Evolutionary conservation across 352 stramenopile genomes (phyloP).

Genomic region (Sclerospora graminicola): DNA sequence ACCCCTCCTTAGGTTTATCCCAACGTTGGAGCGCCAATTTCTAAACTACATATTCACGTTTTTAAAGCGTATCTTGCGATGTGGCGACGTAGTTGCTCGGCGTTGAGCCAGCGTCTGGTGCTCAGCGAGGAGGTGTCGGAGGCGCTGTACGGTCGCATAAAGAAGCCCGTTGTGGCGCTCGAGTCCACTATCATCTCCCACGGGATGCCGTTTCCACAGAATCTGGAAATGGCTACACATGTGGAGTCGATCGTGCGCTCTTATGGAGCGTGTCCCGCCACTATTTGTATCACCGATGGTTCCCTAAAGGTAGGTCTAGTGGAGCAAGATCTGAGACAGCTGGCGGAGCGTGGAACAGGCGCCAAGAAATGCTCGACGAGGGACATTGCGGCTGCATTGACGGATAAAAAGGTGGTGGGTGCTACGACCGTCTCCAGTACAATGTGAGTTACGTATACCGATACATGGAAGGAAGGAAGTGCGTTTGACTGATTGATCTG

Average conservation of each 20-base stretch:
- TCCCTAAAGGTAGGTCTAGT: slow-evolving; percentile 69
- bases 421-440: slow-evolving; percentile 96
- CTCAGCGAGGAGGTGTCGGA: slow-evolving; percentile 44
- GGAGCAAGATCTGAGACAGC: slow-evolving; percentile 38
- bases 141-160: slow-evolving; percentile 30
- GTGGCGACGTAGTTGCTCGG: slow-evolving; percentile 31
- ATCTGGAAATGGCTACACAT: slow-evolving; percentile 87
- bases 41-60: no score
- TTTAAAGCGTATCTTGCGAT: slow-evolving; percentile 5
- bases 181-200: slow-evolving; percentile 99
- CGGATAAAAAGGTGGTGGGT: slow-evolving; percentile 57
- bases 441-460: slow-evolving; percentile 56
- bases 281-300: slow-evolving; percentile 95
- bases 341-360: slow-evolving; percentile 49
- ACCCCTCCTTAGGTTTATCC: no score
- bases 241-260: slow-evolving; percentile 88
- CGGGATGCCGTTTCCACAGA: slow-evolving; percentile 97
- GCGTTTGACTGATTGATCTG: no score
- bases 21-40: no score
- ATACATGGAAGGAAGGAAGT: no score
- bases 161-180: slow-evolving; percentile 85
- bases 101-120: slow-evolving; percentile 31
- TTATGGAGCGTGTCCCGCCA: slow-evolving; percentile 87
- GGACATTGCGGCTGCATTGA: slow-evolving; percentile 70
- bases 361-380: slow-evolving; percentile 77